Conservation (phyloP, 2,329 filamentous ascomycete species). For the Colletotrichum siamense region DNA sequence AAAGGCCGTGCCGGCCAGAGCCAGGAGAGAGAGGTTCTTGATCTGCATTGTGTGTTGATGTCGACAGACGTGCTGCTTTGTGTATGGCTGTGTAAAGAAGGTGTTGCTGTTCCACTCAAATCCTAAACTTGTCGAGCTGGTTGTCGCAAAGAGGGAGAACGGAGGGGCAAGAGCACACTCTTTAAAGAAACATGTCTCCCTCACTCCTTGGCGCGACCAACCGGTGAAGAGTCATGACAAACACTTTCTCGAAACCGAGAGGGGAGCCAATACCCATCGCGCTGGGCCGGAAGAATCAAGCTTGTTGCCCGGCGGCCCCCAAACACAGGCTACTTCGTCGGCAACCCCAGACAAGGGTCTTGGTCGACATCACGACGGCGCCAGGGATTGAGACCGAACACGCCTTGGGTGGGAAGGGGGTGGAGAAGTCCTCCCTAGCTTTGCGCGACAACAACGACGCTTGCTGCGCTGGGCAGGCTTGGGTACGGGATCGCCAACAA, state of each 20-base stretch:
- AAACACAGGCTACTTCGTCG: neutral
- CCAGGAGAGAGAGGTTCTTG: slow-evolving; percentile 18
- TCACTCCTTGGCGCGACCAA: neutral
- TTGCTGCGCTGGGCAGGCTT: neutral
- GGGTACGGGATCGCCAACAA: neutral
- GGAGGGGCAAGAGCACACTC: neutral
- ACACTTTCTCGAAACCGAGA: neutral
- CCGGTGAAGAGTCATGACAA: neutral
- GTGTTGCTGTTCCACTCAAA: neutral
- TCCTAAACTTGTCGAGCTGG: neutral
- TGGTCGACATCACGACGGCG: slow-evolving; percentile 15
- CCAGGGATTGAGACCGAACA: slow-evolving; percentile 1
- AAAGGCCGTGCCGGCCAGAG: slow-evolving; percentile 25
- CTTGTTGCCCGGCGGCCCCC: neutral
- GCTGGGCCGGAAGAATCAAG: neutral
- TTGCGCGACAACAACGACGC: neutral
- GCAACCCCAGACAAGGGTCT: slow-evolving; percentile 10
- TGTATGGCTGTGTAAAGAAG: neutral
- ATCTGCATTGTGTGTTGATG: slow-evolving; percentile 5
- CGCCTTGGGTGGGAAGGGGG: neutral
- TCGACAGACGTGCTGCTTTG: neutral
- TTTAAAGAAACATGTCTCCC: slow-evolving; percentile 2
- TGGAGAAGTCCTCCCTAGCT: slow-evolving; percentile 6
- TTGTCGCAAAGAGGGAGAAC: neutral
- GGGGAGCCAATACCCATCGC: neutral